A percentile compares a stretch with the other conserved stretches of the same genome.
phyloP scores from a whole-genome alignment of 129 eudicot genomes.

The Tagetes patula region DNA sequence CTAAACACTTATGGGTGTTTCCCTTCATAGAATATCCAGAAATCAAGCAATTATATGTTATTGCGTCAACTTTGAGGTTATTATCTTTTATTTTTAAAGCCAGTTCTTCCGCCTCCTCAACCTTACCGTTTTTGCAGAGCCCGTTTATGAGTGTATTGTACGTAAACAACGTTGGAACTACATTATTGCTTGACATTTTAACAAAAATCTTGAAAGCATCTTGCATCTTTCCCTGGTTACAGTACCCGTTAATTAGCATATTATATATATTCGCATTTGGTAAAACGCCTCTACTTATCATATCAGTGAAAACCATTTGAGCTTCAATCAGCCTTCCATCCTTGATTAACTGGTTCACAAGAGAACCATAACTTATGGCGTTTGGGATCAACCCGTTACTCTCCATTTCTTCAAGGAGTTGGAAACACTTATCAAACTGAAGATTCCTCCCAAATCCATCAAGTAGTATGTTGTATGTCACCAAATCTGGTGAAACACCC shows the following conservation, averaged over 20 bases:
- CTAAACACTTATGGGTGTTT: slow-evolving; percentile 27
- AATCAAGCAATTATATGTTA: slow-evolving; percentile 30
- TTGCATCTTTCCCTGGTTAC: slow-evolving; percentile 22
- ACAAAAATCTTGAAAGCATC: slow-evolving; percentile 32
- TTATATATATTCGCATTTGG: slow-evolving; percentile 27
- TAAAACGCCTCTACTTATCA: slow-evolving; percentile 29
- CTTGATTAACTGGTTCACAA: slow-evolving; percentile 26
- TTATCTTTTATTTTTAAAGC: slow-evolving; percentile 10
- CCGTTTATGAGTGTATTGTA: slow-evolving; percentile 37
- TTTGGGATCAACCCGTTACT: slow-evolving; percentile 28
- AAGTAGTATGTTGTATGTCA: slow-evolving; percentile 25
- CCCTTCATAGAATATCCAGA: slow-evolving; percentile 34
- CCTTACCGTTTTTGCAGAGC: slow-evolving; percentile 36
- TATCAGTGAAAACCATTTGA: slow-evolving; percentile 14
- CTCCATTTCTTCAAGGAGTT: slow-evolving; percentile 37
- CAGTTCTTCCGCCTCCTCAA: slow-evolving; percentile 35
- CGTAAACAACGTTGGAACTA: slow-evolving; percentile 28
- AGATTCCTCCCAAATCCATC: slow-evolving; percentile 23
- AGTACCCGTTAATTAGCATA: slow-evolving; percentile 28
- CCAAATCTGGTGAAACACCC: slow-evolving; percentile 28
- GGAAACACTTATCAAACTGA: slow-evolving; percentile 31
- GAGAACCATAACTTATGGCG: slow-evolving; percentile 26
- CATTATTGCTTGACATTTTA: slow-evolving; percentile 23
- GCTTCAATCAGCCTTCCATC: slow-evolving; percentile 30
- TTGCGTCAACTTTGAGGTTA: slow-evolving; percentile 15